phyloP scores from a whole-genome alignment of 805 yeast genomes.

The Candida ipomoeae region DNA sequence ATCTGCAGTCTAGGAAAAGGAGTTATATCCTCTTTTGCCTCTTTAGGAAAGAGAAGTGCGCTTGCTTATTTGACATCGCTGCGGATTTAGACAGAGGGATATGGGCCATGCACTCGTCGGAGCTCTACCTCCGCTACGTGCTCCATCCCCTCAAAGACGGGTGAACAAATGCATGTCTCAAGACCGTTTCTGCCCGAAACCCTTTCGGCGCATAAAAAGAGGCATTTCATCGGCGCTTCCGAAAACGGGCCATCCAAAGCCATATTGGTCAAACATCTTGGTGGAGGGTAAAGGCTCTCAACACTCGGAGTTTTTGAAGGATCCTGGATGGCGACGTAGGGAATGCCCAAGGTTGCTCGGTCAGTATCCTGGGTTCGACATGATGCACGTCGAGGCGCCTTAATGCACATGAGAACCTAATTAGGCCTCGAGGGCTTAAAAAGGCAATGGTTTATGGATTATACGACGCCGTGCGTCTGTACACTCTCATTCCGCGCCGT shows the following conservation, averaged over 20 bases:
- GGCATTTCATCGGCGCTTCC: background rate
- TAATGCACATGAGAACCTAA: constrained; percentile 1
- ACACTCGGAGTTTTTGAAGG: background rate
- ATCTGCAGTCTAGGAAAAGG: background rate
- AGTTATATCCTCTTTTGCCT: constrained; percentile 12
- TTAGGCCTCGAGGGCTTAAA: constrained; percentile 6
- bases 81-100: background rate
- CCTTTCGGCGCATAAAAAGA: background rate
- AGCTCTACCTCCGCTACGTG: constrained; percentile 1
- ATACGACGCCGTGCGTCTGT: background rate
- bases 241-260: background rate
- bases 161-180: background rate
- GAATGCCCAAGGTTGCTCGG: background rate
- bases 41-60: constrained; percentile 6
- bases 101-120: constrained; percentile 1
- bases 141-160: constrained; percentile 4
- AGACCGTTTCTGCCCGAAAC: background rate
- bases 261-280: background rate
- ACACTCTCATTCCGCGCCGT: constrained; percentile 2
- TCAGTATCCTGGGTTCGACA: background rate
- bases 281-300: background rate
- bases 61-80: background rate
- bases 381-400: background rate
- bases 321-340: background rate
- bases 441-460: background rate